These are phyloP conservation scores for Diutina sp. DNA, from an alignment of 1,139 yeast genomes.

Conservation along the genomic window DNA sequence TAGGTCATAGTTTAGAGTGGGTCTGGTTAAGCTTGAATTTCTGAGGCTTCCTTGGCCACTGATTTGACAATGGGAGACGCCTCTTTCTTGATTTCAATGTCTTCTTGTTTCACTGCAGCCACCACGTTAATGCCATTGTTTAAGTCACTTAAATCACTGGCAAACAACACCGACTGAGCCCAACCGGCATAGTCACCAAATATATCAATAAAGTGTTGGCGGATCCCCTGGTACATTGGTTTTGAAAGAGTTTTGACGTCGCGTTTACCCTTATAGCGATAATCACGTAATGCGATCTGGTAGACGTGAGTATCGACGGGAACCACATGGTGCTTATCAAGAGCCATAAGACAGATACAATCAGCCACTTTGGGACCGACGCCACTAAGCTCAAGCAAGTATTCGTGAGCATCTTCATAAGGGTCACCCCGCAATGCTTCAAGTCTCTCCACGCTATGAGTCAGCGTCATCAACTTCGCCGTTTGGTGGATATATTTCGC, in stretches of 20 bases:
- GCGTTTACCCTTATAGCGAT: conserved; percentile 36
- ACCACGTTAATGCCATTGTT: conserved; percentile 31
- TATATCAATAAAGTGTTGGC: conserved; percentile 45
- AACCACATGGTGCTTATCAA: conserved; percentile 78
- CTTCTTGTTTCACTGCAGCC: conserved; percentile 1
- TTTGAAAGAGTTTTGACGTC: conserved; percentile 37
- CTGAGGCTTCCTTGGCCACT: background rate
- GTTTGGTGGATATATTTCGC: conserved; percentile 82
- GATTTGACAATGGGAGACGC: background rate
- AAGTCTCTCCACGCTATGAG: conserved; percentile 12
- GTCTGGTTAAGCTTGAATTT: background rate
- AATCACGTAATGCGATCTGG: conserved; percentile 79
- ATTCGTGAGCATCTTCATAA: conserved; percentile 51
- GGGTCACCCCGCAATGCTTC: conserved; percentile 25
- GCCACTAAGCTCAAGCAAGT: conserved; percentile 59
- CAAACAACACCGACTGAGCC: conserved; percentile 90
- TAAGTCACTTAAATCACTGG: conserved; percentile 63
- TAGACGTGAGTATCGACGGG: conserved; percentile 98
- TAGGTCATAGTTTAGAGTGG: no score
- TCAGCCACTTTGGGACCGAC: conserved; percentile 99
- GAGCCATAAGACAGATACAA: conserved; percentile 77
- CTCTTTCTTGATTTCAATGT: conserved; percentile 1
- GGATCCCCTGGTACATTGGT: conserved; percentile 48
- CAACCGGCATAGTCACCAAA: conserved; percentile 97
- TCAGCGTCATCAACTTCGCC: conserved; percentile 29